phyloP scores from a whole-genome alignment of 306 rosid genomes.

The Glycyrrhiza uralensis region DNA sequence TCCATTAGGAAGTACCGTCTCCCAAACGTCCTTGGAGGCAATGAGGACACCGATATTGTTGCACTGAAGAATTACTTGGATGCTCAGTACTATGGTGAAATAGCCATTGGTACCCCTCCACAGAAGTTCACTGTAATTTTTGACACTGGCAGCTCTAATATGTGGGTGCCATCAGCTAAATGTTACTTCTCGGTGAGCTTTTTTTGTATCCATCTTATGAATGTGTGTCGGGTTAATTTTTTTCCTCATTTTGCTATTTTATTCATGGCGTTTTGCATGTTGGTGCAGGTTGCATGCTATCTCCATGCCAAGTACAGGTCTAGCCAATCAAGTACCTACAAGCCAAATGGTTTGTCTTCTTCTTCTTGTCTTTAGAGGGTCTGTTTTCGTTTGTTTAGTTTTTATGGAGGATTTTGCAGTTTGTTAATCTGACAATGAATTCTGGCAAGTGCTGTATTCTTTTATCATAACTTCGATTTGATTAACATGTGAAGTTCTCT shows the following conservation, averaged over 20 bases:
- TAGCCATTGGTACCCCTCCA: constrained; percentile 78
- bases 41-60: constrained; percentile 45
- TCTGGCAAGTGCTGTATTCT: not conserved
- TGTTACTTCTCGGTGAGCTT: constrained; percentile 77
- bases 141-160: constrained; percentile 93
- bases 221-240: not conserved
- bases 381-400: not conserved
- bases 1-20: constrained; percentile 41
- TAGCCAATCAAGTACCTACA: constrained; percentile 59
- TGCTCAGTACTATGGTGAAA: constrained; percentile 95
- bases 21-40: constrained; percentile 31
- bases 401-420: not conserved
- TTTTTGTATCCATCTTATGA: not conserved
- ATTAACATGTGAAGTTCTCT: not conserved
- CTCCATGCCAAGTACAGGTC: constrained; percentile 74
- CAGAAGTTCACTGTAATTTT: constrained; percentile 83
- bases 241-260: not conserved
- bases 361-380: not conserved
- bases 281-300: constrained; percentile 69
- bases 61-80: constrained; percentile 75
- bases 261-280: constrained; percentile 23
- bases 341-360: constrained; percentile 61
- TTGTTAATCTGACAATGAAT: not conserved
- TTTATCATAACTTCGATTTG: not conserved
- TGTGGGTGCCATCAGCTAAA: constrained; percentile 84